These are phyloP conservation scores for Diaporthe vaccinii DNA, from an alignment of 2,329 filamentous ascomycete species.

Conservation along the genomic window DNA sequence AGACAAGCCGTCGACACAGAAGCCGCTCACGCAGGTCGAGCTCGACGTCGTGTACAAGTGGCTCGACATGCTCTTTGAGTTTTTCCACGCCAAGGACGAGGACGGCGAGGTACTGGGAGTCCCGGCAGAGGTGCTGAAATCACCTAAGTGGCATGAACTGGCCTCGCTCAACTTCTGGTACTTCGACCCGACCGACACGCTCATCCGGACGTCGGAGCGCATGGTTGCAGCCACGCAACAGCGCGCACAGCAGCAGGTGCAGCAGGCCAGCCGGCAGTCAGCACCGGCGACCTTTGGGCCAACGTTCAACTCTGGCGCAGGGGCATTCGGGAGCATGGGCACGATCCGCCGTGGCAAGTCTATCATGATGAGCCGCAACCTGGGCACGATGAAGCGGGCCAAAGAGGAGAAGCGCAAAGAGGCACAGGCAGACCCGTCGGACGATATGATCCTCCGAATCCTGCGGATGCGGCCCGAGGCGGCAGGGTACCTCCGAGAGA, in stretches of 20 bases:
- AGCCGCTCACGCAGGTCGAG: conserved; percentile 86
- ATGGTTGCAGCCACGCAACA: conserved; percentile 92
- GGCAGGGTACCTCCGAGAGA: conserved; percentile 85
- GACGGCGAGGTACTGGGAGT: conserved; percentile 87
- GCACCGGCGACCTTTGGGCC: conserved; percentile 56
- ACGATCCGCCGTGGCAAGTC: conserved; percentile 78
- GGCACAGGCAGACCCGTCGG: conserved; percentile 94
- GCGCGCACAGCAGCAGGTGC: conserved; percentile 77
- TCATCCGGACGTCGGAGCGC: conserved; percentile 94
- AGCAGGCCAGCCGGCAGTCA: conserved; percentile 52
- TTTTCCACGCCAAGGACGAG: conserved; percentile 95
- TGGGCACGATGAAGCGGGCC: conserved; percentile 95
- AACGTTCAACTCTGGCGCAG: conserved; percentile 63
- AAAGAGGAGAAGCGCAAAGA: conserved; percentile 97
- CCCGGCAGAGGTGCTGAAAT: conserved; percentile 91
- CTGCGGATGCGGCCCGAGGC: conserved; percentile 95
- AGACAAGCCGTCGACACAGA: conserved; percentile 91
- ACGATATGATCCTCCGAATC: conserved; percentile 98
- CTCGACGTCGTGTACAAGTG: conserved; percentile 96
- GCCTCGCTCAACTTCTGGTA: conserved; percentile 99
- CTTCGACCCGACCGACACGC: conserved; percentile 89
- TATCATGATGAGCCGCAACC: conserved; percentile 93
- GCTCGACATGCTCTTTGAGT: conserved; percentile 90
- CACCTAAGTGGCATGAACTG: conserved; percentile 97
- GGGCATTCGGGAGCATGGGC: conserved; percentile 74